Evolutionary conservation across 108 stramenopile genomes (phyloP).

Genomic region (Cyclostephanos invisitatus): DNA sequence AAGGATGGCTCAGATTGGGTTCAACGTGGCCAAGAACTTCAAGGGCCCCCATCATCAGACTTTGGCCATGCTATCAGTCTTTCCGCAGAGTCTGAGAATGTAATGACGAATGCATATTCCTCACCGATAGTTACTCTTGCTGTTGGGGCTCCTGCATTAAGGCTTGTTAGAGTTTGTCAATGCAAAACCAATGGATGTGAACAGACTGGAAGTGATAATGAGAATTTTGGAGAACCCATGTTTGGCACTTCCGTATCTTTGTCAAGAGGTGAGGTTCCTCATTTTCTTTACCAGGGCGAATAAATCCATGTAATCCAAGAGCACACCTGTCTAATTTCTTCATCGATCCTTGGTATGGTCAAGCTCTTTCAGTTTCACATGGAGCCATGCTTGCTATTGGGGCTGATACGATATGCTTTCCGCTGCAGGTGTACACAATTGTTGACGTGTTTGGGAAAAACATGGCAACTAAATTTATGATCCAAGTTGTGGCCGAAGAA

Average conservation of each 20-base stretch:
- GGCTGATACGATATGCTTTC: too few species aligned
- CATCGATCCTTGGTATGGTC: too few species aligned
- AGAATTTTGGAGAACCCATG: too few species aligned
- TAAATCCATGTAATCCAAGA: background rate
- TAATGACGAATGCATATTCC: background rate
- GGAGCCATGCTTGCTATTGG: too few species aligned
- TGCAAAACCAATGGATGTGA: slow-evolving; percentile 13
- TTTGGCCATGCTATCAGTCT: slow-evolving; percentile 4
- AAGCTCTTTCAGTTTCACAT: too few species aligned
- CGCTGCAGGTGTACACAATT: too few species aligned
- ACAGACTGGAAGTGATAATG: slow-evolving; percentile 9
- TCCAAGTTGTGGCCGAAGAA: too few species aligned
- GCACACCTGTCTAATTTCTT: too few species aligned
- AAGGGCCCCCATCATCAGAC: background rate
- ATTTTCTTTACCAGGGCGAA: background rate
- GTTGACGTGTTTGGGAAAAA: too few species aligned
- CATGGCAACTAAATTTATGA: too few species aligned
- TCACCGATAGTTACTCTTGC: background rate
- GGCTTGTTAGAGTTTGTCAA: slow-evolving; percentile 18
- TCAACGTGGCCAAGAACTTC: slow-evolving; percentile 6
- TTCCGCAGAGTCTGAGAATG: slow-evolving; percentile 3
- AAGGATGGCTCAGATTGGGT: slow-evolving; percentile 7
- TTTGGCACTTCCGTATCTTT: slow-evolving; percentile 1
- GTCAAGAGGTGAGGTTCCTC: background rate
- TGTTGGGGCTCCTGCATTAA: background rate